Conservation (phyloP, 2,329 filamentous ascomycete species). For the Tolypocladium nubicola region DNA sequence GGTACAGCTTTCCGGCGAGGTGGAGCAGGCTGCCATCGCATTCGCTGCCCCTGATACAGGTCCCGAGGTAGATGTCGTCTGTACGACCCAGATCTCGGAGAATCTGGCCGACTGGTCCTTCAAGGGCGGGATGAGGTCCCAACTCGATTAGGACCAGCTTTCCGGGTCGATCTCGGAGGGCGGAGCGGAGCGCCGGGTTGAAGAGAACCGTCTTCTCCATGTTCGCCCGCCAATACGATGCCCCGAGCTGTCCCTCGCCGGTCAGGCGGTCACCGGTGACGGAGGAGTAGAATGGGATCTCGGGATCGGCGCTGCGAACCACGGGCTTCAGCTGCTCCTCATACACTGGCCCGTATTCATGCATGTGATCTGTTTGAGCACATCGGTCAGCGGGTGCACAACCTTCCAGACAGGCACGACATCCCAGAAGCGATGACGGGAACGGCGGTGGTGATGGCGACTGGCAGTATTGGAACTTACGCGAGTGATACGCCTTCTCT, state of each 20-base stretch:
- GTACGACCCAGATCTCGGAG: background rate
- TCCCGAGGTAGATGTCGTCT: constrained; percentile 4
- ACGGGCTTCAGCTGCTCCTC: constrained; percentile 1
- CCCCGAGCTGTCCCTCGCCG: constrained; percentile 2
- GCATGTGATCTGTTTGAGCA: constrained; percentile 3
- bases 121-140: constrained; percentile 10
- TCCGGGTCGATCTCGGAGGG: background rate
- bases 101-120: constrained; percentile 7
- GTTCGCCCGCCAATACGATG: constrained; percentile 18
- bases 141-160: constrained; percentile 9
- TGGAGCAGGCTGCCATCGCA: constrained; percentile 2
- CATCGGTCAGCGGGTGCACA: constrained; percentile 6
- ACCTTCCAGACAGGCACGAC: no score
- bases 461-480: background rate
- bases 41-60: constrained; percentile 7
- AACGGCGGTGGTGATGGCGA: no score
- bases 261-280: constrained; percentile 18
- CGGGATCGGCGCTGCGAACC: background rate
- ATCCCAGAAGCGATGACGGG: no score
- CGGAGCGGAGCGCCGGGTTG: constrained; percentile 6
- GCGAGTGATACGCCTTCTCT: constrained; percentile 31
- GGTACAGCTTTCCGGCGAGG: constrained; percentile 15
- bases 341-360: background rate
- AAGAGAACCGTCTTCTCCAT: constrained; percentile 19
- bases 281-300: constrained; percentile 12